Evolutionary conservation across 1,139 yeast genomes (phyloP).

Genomic region (Casaregolazyma lundiana): DNA sequence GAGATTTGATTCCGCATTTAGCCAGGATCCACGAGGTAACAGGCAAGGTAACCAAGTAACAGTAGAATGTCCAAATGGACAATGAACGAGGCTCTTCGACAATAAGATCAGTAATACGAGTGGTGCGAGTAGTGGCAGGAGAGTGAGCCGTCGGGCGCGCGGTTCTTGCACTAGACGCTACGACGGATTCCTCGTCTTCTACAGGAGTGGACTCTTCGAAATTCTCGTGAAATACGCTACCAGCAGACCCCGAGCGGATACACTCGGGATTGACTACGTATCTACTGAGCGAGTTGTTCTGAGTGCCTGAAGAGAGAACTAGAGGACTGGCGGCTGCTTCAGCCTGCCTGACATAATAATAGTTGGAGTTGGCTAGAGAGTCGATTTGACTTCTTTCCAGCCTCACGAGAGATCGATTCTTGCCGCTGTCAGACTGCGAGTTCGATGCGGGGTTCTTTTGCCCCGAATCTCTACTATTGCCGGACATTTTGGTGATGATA

Average conservation of each 20-base stretch:
- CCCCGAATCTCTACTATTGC: neutral
- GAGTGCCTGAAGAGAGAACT: constrained; percentile 54
- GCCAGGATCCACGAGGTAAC: constrained; percentile 76
- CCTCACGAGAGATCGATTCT: constrained; percentile 46
- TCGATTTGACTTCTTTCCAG: constrained; percentile 63
- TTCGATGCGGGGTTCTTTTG: neutral
- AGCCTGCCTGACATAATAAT: constrained; percentile 59
- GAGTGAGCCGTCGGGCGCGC: neutral
- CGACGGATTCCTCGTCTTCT: neutral
- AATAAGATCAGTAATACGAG: neutral
- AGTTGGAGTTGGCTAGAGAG: constrained; percentile 59
- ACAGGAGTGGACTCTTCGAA: neutral
- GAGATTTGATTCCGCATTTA: constrained; percentile 62
- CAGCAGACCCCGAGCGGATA: neutral
- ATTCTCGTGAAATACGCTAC: neutral
- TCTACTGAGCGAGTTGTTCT: constrained; percentile 50
- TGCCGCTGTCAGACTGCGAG: constrained; percentile 32
- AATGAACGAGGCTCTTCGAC: constrained; percentile 1
- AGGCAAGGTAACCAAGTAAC: constrained; percentile 73
- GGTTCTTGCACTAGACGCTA: neutral
- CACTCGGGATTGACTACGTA: neutral
- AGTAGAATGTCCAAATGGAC: constrained; percentile 65
- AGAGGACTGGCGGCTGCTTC: constrained; percentile 51
- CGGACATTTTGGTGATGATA: neutral
- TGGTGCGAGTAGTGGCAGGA: neutral